These are phyloP conservation scores for Coemansia sp. DNA, from an alignment of 192 early-diverging fungal species.

Conservation along the genomic window DNA sequence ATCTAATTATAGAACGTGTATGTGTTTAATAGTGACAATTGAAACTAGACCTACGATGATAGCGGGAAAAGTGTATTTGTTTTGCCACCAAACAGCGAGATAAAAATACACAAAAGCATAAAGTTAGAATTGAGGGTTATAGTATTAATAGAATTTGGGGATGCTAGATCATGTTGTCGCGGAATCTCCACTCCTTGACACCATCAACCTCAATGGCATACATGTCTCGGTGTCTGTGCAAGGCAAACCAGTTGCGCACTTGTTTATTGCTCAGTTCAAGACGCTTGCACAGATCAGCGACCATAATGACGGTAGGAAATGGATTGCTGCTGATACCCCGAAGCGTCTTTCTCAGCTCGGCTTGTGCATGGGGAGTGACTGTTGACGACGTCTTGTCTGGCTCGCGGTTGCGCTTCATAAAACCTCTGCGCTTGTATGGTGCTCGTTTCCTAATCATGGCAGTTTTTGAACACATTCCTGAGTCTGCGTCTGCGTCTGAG, in stretches of 20 bases:
- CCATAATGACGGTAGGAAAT: constrained; percentile 18
- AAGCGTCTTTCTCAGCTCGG: constrained; percentile 22
- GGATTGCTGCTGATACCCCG: constrained; percentile 28
- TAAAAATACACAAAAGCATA: background rate
- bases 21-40: too few relatives aligned
- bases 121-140: too few relatives aligned
- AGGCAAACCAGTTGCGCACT: constrained; percentile 48
- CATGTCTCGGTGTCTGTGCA: constrained; percentile 43
- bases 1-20: constrained; percentile 8
- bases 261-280: constrained; percentile 31
- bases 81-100: background rate
- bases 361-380: constrained; percentile 25
- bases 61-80: too few relatives aligned
- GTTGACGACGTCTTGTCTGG: background rate
- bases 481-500: background rate
- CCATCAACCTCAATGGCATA: constrained; percentile 12
- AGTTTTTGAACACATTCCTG: background rate
- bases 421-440: background rate
- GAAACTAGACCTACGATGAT: too few relatives aligned
- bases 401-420: background rate
- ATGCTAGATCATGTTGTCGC: constrained; percentile 5
- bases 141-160: too few relatives aligned
- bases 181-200: constrained; percentile 25
- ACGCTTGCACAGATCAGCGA: constrained; percentile 10
- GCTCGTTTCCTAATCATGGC: background rate